Conservation (phyloP, 306 rosid species). For the Phaseolus lunatus region DNA sequence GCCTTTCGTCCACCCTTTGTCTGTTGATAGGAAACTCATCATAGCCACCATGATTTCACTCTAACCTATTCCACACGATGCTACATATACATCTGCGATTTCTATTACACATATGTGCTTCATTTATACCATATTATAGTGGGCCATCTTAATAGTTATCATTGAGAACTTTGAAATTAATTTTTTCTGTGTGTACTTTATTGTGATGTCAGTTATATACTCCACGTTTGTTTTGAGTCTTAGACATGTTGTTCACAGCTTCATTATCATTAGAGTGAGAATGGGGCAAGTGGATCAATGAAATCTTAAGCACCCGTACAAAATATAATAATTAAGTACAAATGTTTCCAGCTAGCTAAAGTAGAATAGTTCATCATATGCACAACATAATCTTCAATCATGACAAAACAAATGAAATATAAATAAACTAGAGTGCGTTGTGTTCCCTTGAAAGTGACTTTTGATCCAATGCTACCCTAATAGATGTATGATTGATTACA, state of each 20-base stretch:
- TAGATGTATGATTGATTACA: conserved; percentile 48
- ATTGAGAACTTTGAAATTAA: conserved; percentile 44
- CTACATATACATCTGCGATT: conserved; percentile 36
- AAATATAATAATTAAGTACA: conserved; percentile 35
- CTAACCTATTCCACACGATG: not conserved
- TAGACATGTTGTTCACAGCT: conserved; percentile 42
- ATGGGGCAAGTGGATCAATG: conserved; percentile 40
- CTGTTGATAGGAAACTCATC: conserved; percentile 41
- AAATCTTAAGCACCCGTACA: conserved; percentile 42
- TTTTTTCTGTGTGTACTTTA: conserved; percentile 33
- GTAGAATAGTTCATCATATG: conserved; percentile 6
- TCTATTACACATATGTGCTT: conserved; percentile 38
- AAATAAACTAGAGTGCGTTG: conserved; percentile 44
- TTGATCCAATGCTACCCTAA: conserved; percentile 41
- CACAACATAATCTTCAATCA: conserved; percentile 29
- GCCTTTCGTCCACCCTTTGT: conserved; percentile 72
- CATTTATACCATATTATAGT: conserved; percentile 7
- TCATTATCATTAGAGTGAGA: conserved; percentile 43
- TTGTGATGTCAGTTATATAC: conserved; percentile 36
- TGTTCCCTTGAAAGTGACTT: conserved; percentile 55
- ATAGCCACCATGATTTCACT: conserved; percentile 38
- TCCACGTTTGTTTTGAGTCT: conserved; percentile 2
- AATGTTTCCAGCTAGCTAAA: conserved; percentile 5
- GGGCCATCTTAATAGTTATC: conserved; percentile 34
- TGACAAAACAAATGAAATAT: not conserved